Evolutionary conservation across 202 grass and related monocot genomes (phyloP).

Genomic region (Panicum virgatum): DNA sequence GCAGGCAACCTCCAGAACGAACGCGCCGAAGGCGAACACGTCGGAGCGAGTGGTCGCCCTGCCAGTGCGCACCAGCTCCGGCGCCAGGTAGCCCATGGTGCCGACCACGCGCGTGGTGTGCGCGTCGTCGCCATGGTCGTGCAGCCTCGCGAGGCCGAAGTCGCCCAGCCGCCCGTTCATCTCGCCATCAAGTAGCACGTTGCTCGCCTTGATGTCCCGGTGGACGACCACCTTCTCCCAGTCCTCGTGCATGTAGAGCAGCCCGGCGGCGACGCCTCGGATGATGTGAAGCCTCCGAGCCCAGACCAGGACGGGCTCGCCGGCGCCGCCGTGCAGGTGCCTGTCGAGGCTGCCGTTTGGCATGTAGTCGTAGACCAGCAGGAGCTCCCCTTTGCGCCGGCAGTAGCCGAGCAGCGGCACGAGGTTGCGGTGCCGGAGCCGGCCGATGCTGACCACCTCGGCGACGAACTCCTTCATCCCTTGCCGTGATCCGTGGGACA

Average conservation of each 20-base stretch:
- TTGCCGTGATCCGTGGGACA: constrained; percentile 55
- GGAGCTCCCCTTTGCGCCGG: constrained; percentile 62
- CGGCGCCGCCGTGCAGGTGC: constrained; percentile 26
- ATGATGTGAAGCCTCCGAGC: constrained; percentile 44
- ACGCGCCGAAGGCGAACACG: constrained; percentile 61
- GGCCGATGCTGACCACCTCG: constrained; percentile 65
- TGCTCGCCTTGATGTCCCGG: constrained; percentile 82
- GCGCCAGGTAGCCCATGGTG: constrained; percentile 67
- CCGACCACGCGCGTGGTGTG: constrained; percentile 64
- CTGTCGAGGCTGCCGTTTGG: constrained; percentile 55
- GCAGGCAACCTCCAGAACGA: constrained; percentile 56
- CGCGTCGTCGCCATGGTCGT: constrained; percentile 50
- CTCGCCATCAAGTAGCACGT: constrained; percentile 55
- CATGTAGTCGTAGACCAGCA: constrained; percentile 85
- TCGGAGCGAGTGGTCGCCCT: constrained; percentile 51
- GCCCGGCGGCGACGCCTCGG: constrained; percentile 43
- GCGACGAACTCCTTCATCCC: constrained; percentile 70
- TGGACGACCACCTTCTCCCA: constrained; percentile 78
- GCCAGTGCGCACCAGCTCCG: constrained; percentile 52
- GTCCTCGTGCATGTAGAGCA: constrained; percentile 69
- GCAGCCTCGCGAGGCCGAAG: constrained; percentile 62
- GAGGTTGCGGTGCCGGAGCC: constrained; percentile 68
- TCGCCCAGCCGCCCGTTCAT: constrained; percentile 58
- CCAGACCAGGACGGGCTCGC: constrained; percentile 39
- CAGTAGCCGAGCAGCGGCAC: constrained; percentile 81